Evolutionary conservation across 2,329 filamentous ascomycete genomes (phyloP).

Genomic region (Colletotrichum agaves): DNA sequence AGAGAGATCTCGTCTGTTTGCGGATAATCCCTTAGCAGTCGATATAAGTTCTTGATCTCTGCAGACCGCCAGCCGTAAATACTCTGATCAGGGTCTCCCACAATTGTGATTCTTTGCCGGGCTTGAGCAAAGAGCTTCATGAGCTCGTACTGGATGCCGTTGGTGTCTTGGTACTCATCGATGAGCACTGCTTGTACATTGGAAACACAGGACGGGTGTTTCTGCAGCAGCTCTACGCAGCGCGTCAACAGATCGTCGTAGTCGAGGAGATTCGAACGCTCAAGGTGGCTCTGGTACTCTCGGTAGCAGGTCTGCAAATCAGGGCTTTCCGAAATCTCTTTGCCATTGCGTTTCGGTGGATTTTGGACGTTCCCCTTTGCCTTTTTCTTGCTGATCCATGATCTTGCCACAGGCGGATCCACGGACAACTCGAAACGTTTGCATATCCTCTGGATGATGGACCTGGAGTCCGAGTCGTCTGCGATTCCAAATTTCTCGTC

Average conservation of each 20-base stretch:
- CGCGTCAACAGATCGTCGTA: constrained; percentile 92
- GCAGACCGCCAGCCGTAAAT: constrained; percentile 97
- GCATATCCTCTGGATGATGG: constrained; percentile 84
- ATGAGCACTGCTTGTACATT: constrained; percentile 94
- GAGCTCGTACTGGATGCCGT: constrained; percentile 92
- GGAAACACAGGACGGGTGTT: constrained; percentile 81
- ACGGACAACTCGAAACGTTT: constrained; percentile 76
- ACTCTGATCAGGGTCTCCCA: constrained; percentile 96
- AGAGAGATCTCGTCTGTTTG: constrained; percentile 85
- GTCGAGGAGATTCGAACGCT: constrained; percentile 84
- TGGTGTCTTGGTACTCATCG: constrained; percentile 98
- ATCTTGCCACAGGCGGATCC: constrained; percentile 76
- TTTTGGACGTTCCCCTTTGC: constrained; percentile 61
- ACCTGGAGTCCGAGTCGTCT: constrained; percentile 81
- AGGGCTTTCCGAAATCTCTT: constrained; percentile 52
- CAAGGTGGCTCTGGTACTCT: constrained; percentile 82
- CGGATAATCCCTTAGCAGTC: constrained; percentile 80
- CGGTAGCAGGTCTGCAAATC: constrained; percentile 76
- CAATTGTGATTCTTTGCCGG: constrained; percentile 84
- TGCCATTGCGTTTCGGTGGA: constrained; percentile 43
- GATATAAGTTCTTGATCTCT: constrained; percentile 87
- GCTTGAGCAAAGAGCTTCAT: constrained; percentile 87
- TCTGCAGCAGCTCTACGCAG: constrained; percentile 81
- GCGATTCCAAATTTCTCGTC: constrained; percentile 89
- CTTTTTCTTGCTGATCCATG: constrained; percentile 79